Base-by-base conservation (phyloP, 2,329 filamentous ascomycete genomes). In the Leptodontidium sp. region DNA sequence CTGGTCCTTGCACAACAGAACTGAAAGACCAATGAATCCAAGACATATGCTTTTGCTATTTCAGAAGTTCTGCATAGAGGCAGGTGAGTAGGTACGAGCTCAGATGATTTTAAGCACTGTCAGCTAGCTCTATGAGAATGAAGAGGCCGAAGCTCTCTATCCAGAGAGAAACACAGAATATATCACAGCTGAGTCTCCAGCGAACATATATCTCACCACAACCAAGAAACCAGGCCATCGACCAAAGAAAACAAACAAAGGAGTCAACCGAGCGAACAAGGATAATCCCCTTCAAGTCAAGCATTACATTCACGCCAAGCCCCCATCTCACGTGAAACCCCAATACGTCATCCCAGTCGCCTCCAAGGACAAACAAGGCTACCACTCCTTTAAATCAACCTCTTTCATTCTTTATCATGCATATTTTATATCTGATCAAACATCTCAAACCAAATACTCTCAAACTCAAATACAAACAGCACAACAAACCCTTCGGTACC, bases 401-500 rank as follows among this genome's bases (percentile, higher is more conserved):
- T 47, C 49, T 26, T 5, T 8, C 35, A 35, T 24, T 43, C 21
- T 14, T 47, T 21, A 8, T 47, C n/a, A 58, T 38, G 35, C 14
- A 58, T 21, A 24, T n/a, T 24, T 50, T 32, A 32, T 32, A 3
- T 32, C 29, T 21, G 6, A 12, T 50, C 45, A 17, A 49, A 49
- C 40, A 55, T 55, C 45, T 53, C 61, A 55, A 50, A 53, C 26
- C 1, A 15, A 57, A 26, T 53, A 47, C 29, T 11, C 38, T 40
- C 38, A 40, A 40, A 40, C 49, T 53, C n/a, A 50, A 45, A 38
- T 53, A 71, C 45, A 64, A 21, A 49, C 35, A 67, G 67, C 70
- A 71, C 71, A 24, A 65, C 65, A 67, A 65, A 61, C 5, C 45
- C 47, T 69, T 71, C 65, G 68, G 32, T 53, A 74, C 69, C 24